These are phyloP conservation scores for Xylaria sp. DNA, from an alignment of 2,329 filamentous ascomycete species.

Conservation along the genomic window DNA sequence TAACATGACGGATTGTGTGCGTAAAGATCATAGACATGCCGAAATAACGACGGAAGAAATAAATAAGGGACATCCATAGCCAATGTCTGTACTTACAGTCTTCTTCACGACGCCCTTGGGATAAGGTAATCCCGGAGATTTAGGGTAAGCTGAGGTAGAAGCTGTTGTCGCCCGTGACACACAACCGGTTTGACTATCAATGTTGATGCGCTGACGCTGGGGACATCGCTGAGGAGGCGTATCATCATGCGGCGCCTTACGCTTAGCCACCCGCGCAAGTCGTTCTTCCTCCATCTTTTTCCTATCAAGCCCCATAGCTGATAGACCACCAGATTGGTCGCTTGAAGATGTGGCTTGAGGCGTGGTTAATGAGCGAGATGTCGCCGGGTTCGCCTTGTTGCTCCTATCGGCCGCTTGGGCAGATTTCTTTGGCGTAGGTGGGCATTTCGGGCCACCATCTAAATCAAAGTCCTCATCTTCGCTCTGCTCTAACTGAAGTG, in stretches of 20 bases:
- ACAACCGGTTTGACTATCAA: conserved; percentile 24
- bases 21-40: neutral
- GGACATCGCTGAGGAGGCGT: conserved; percentile 30
- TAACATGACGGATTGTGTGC: neutral
- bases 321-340: conserved; percentile 27
- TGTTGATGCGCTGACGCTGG: conserved; percentile 41
- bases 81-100: conserved; percentile 58
- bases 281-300: conserved; percentile 89
- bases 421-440: conserved; percentile 41
- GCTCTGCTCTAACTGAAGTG: conserved; percentile 50
- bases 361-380: conserved; percentile 1
- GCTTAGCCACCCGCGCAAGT: conserved; percentile 75
- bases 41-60: neutral
- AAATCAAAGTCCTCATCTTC: conserved; percentile 49
- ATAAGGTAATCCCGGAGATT: conserved; percentile 53
- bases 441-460: conserved; percentile 41
- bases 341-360: neutral
- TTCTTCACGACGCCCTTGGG: conserved; percentile 77
- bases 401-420: conserved; percentile 11
- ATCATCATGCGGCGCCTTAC: conserved; percentile 54
- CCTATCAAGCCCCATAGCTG: conserved; percentile 71
- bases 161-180: neutral
- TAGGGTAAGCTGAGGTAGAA: neutral
- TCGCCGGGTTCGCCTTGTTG: conserved; percentile 25
- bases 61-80: neutral